These are phyloP conservation scores for Beauveria caledonica DNA, from an alignment of 2,329 filamentous ascomycete species.

Conservation along the genomic window DNA sequence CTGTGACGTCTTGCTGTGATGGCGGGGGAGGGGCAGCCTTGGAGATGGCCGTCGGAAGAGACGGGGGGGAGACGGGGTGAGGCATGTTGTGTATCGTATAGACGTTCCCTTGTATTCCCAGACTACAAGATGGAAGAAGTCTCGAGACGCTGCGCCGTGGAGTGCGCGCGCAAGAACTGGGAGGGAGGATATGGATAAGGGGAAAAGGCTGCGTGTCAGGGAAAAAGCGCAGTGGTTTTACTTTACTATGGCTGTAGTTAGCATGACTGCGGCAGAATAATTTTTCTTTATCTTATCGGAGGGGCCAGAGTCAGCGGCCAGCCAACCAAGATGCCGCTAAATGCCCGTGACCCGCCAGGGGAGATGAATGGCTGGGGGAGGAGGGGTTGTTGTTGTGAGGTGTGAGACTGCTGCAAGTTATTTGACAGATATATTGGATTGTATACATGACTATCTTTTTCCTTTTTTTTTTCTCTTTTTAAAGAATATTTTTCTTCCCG, in stretches of 20 bases:
- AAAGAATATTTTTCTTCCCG: not conserved
- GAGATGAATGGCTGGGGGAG: slow-evolving; percentile 1
- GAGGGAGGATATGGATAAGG: not conserved
- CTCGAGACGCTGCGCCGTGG: slow-evolving; percentile 10
- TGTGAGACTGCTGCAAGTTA: not conserved
- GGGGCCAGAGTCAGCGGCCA: slow-evolving; percentile 1
- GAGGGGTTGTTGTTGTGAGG: not conserved
- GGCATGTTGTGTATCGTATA: slow-evolving; percentile 29
- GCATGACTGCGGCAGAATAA: slow-evolving; percentile 1
- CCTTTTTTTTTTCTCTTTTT: too few species aligned
- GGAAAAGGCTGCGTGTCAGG: slow-evolving; percentile 6
- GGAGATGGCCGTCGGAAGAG: slow-evolving; percentile 34
- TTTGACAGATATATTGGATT: not conserved
- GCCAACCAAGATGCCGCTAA: slow-evolving; percentile 4
- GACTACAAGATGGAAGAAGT: not conserved
- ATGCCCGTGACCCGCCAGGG: slow-evolving; percentile 2
- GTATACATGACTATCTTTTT: not conserved
- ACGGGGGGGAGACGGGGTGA: slow-evolving; percentile 41
- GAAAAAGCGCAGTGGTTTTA: slow-evolving; percentile 1
- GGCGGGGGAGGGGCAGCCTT: slow-evolving; percentile 47
- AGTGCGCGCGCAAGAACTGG: slow-evolving; percentile 6
- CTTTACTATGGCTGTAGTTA: not conserved
- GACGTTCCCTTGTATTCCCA: not conserved
- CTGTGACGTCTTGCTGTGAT: slow-evolving; percentile 56
- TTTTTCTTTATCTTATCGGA: slow-evolving; percentile 12